These are phyloP conservation scores for Pseudozyma flocculosa DNA, from an alignment of 1,284 basidiomycete genomes.

Conservation along the genomic window DNA sequence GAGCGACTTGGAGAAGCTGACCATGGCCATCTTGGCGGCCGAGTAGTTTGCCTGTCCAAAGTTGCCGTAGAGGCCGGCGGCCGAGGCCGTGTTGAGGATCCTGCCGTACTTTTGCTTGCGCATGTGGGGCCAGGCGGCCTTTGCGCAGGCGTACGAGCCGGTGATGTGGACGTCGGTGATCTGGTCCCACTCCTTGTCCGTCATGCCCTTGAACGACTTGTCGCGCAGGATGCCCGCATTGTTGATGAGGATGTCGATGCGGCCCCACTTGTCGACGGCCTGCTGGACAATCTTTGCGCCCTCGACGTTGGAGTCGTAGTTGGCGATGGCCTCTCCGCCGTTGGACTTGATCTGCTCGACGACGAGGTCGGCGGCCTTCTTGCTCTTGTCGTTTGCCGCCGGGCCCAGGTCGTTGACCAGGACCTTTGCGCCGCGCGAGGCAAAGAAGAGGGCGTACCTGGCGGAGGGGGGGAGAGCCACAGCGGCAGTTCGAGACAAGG, in stretches of 20 bases:
- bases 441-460: conserved; percentile 88
- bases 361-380: conserved; percentile 83
- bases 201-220: conserved; percentile 60
- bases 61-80: conserved; percentile 69
- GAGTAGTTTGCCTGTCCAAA: conserved; percentile 89
- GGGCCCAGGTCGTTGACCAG: conserved; percentile 63
- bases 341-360: conserved; percentile 79
- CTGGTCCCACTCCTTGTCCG: conserved; percentile 60
- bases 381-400: conserved; percentile 85
- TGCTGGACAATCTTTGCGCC: conserved; percentile 83
- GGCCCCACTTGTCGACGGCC: conserved; percentile 82
- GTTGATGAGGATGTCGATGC: conserved; percentile 71
- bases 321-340: conserved; percentile 68
- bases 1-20: conserved; percentile 80
- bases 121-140: conserved; percentile 95
- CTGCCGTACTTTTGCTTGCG: conserved; percentile 71
- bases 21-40: conserved; percentile 61
- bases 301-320: conserved; percentile 85
- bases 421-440: conserved; percentile 78
- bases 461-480: background rate
- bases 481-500: background rate
- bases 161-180: conserved; percentile 87
- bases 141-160: conserved; percentile 90
- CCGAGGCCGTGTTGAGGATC: conserved; percentile 57
- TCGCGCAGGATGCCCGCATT: conserved; percentile 92